Conservation (phyloP, 2,329 filamentous ascomycete species). For the Cercospora zeina region DNA sequence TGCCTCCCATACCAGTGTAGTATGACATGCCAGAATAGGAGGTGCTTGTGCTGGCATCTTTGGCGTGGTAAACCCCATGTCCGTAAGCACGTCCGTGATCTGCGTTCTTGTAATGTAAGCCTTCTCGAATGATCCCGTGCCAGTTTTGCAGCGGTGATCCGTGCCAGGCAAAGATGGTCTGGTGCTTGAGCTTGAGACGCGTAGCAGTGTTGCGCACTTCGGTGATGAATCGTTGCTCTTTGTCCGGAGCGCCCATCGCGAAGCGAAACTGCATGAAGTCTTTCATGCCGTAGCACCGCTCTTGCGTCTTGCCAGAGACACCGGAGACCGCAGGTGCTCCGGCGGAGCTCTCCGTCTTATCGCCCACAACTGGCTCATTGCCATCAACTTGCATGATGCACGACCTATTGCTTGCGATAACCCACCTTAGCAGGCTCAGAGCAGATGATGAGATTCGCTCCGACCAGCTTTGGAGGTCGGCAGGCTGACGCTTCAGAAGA, state of each 20-base stretch:
- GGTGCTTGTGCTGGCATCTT: constrained; percentile 57
- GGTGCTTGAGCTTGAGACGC: constrained; percentile 51
- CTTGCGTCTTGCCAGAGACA: constrained; percentile 32
- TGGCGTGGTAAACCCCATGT: constrained; percentile 79
- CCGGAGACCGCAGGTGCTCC: constrained; percentile 17
- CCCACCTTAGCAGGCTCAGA: constrained; percentile 74
- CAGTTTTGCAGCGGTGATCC: constrained; percentile 76
- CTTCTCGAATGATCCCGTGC: constrained; percentile 85
- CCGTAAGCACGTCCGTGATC: constrained; percentile 70
- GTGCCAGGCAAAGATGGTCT: constrained; percentile 84
- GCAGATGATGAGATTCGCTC: constrained; percentile 64
- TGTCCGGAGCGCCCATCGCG: constrained; percentile 83
- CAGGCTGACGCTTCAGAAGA: constrained; percentile 38
- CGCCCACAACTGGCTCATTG: constrained; percentile 5
- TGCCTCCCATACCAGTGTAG: neutral
- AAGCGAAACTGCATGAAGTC: constrained; percentile 81
- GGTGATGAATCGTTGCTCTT: constrained; percentile 71
- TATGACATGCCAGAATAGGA: constrained; percentile 47
- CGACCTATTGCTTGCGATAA: constrained; percentile 84
- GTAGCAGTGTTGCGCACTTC: constrained; percentile 56
- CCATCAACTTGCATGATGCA: constrained; percentile 75
- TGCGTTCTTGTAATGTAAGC: constrained; percentile 68
- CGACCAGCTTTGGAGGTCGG: constrained; percentile 55
- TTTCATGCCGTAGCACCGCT: constrained; percentile 61
- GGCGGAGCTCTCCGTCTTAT: constrained; percentile 20